Evolutionary conservation across 2,329 filamentous ascomycete genomes (phyloP), one percentile per base, ranked within the genome.

Genomic region (Macrophomina pseudophaseolina): DNA sequence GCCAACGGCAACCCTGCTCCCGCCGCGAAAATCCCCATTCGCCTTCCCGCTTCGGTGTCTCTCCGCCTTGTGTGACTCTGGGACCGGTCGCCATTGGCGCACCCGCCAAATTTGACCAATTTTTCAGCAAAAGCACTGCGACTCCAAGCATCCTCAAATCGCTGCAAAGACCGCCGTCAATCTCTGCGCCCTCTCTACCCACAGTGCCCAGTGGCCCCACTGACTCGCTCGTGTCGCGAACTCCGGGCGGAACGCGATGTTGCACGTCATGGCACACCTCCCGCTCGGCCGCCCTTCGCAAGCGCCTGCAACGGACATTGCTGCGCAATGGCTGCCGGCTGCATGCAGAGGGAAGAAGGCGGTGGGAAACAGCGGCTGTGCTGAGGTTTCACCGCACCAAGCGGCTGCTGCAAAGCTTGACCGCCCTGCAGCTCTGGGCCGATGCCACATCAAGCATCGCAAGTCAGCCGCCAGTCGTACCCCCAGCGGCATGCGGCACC

Each of bases 351-450:
- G n/a, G 18, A 23, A 9, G 46, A 16, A 6, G 46, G 46, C 46
- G 46, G 46, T 49, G 46, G 46, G 46, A 49, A 6, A 49, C 46
- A 49, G 18, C 46, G 6, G 46, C 46, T 49, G 42, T 5, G 16
- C 42, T 44, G n/a, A 49, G 12, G 46, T 49, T 49, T 49, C 46
- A 49, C 46, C n/a, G 46, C 46, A 28, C n/a, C 46, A 49, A 49
- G 46, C 23, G n/a, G 46, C 46, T 49, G 46, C 46, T 23, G 46
- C 46, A n/a, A 44, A 49, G 46, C 46, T 49, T 49, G 46, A 49
- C 46, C 46, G 46, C 46, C 46, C 42, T 49, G 46, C 46, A 49
- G 46, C 46, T n/a, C 46, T 23, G 46, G 46, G 46, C 46, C 46
- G 46, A 49, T 49, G n/a, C 46, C n/a, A 18, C 46, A 23, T 49